These are phyloP conservation scores for Kregervanrija fluxuum DNA, from an alignment of 805 yeast species.

Conservation along the genomic window DNA sequence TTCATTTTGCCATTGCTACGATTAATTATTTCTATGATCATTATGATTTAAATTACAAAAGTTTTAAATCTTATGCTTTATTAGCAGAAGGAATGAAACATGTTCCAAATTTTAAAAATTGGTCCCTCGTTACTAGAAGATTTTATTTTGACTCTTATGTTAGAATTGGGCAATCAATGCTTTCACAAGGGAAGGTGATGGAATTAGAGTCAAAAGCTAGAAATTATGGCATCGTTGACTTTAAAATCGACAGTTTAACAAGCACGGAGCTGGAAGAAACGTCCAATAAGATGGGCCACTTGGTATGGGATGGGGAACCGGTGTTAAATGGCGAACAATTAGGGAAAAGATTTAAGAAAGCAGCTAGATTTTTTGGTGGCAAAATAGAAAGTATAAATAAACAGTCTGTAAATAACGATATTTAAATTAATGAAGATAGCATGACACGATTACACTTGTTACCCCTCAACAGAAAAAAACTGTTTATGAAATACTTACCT, in stretches of 20 bases:
- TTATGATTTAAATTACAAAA: conserved; percentile 6
- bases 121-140: conserved; percentile 16
- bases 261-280: conserved; percentile 9
- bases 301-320: conserved; percentile 14
- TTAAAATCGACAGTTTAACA: conserved; percentile 6
- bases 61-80: conserved; percentile 10
- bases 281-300: conserved; percentile 2
- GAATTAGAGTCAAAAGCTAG: conserved; percentile 5
- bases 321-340: conserved; percentile 1
- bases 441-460: too few relatives aligned
- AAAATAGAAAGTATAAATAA: too few relatives aligned
- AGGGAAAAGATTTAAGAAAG: too few relatives aligned
- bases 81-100: conserved; percentile 8
- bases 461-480: too few relatives aligned
- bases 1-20: conserved; percentile 17
- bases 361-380: too few relatives aligned
- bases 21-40: conserved; percentile 11
- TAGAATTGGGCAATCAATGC: background rate
- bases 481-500: too few relatives aligned
- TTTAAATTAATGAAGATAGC: too few relatives aligned
- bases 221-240: conserved; percentile 5
- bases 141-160: conserved; percentile 15
- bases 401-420: too few relatives aligned
- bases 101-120: conserved; percentile 9
- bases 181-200: conserved; percentile 1